phyloP scores from a whole-genome alignment of 2,329 filamentous ascomycete genomes.

The Neurospora crassa region DNA sequence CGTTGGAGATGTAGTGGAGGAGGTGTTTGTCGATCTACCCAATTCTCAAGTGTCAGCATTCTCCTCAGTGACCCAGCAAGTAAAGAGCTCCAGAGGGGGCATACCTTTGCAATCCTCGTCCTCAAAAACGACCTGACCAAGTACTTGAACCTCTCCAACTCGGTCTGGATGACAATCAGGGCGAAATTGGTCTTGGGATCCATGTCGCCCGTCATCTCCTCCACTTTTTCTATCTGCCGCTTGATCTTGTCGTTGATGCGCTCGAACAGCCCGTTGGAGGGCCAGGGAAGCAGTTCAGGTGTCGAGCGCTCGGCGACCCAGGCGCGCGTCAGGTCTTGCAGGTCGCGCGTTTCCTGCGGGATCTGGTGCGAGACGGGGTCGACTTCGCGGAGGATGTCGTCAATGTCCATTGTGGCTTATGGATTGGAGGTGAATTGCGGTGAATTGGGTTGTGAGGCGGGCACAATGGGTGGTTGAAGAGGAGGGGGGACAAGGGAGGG shows the following conservation, averaged over 20 bases:
- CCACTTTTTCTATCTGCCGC: conserved; percentile 28
- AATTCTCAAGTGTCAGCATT: neutral
- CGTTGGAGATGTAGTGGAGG: conserved; percentile 58
- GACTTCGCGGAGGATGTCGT: conserved; percentile 69
- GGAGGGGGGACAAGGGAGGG: neutral
- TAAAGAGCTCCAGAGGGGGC: too few relatives aligned
- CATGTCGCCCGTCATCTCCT: conserved; percentile 66
- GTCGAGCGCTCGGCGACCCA: conserved; percentile 90
- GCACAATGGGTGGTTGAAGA: neutral
- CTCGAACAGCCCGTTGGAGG: conserved; percentile 65
- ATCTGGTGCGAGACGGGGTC: conserved; percentile 48
- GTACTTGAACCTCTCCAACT: conserved; percentile 90
- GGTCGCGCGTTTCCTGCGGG: conserved; percentile 57
- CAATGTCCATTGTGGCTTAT: conserved; percentile 56
- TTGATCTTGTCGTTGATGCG: conserved; percentile 59
- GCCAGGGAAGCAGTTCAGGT: conserved; percentile 75
- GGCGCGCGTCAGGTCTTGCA: conserved; percentile 80
- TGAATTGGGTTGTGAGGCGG: neutral
- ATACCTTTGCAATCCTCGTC: conserved; percentile 76
- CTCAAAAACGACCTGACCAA: conserved; percentile 75
- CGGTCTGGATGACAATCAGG: conserved; percentile 91
- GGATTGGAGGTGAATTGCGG: neutral
- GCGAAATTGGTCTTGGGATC: conserved; percentile 87
- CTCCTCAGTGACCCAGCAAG: too few relatives aligned
- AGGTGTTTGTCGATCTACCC: conserved; percentile 65